Conservation (phyloP, 1,284 basidiomycete genomes). For the Cutaneotrichosporon sp. region DNA sequence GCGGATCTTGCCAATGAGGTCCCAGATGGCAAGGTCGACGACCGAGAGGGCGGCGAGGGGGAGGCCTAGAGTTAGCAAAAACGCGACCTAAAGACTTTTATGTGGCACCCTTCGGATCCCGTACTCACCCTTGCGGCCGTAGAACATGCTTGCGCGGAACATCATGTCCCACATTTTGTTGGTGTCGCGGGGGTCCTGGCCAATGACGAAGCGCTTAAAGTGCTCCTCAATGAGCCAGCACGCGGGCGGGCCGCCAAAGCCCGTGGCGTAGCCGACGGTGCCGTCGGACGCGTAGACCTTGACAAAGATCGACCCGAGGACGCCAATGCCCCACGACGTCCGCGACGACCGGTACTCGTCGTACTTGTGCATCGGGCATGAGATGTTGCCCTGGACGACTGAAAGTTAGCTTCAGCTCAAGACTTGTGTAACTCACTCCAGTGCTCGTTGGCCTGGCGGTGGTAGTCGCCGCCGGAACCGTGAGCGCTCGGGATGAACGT, state of each 20-base stretch:
- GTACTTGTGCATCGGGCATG: slow-evolving; percentile 52
- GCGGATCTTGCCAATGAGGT: slow-evolving; percentile 55
- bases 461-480: slow-evolving; percentile 55
- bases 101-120: background rate
- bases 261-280: slow-evolving; percentile 52
- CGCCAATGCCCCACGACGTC: slow-evolving; percentile 50
- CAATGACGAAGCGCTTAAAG: slow-evolving; percentile 54
- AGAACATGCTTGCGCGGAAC: slow-evolving; percentile 52
- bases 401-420: background rate
- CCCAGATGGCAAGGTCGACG: slow-evolving; percentile 54
- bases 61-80: slow-evolving; percentile 40
- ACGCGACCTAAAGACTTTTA: too few relatives aligned
- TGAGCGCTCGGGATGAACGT: slow-evolving; percentile 48
- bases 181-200: slow-evolving; percentile 53
- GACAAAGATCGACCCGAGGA: slow-evolving; percentile 52
- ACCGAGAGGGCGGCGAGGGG: slow-evolving; percentile 54
- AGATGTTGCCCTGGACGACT: slow-evolving; percentile 47
- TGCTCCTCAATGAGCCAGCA: slow-evolving; percentile 57
- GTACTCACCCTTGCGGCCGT: slow-evolving; percentile 51
- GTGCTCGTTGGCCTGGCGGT: slow-evolving; percentile 46
- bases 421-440: slow-evolving; percentile 43
- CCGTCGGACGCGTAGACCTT: slow-evolving; percentile 54
- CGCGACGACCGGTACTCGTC: slow-evolving; percentile 51
- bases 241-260: slow-evolving; percentile 54
- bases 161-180: slow-evolving; percentile 53